phyloP scores from a whole-genome alignment of 306 rosid genomes.

The Prosopis cineraria region DNA sequence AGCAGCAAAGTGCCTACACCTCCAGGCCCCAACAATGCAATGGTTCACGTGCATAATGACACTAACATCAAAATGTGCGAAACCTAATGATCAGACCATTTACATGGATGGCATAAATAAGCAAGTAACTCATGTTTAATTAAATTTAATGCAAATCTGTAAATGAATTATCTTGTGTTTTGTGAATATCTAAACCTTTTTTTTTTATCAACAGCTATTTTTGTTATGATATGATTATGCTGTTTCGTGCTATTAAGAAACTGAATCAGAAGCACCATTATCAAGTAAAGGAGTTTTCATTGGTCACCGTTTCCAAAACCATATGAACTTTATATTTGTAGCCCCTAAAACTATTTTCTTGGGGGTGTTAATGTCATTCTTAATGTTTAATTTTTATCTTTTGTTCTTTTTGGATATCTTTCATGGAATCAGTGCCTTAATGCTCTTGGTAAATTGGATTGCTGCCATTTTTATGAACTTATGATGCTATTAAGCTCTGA shows the following conservation, averaged over 20 bases:
- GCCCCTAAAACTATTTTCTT: neutral
- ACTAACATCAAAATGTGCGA: neutral
- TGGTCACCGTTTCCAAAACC: neutral
- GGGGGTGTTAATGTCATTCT: neutral
- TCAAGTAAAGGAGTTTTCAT: neutral
- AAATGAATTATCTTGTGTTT: neutral
- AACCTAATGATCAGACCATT: neutral
- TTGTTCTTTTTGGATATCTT: neutral
- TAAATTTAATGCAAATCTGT: neutral
- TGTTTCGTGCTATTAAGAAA: neutral
- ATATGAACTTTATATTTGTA: neutral
- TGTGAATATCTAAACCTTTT: neutral
- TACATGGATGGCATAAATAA: neutral
- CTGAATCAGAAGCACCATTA: neutral
- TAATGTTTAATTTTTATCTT: neutral
- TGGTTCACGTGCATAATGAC: neutral
- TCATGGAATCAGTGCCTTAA: no score
- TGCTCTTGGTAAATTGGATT: neutral
- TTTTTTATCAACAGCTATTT: neutral
- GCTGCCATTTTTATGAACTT: neutral
- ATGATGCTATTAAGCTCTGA: neutral
- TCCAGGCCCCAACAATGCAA: neutral
- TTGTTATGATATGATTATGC: neutral
- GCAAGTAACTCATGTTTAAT: neutral
- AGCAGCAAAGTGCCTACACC: neutral